phyloP scores from a whole-genome alignment of 108 stramenopile genomes.

The Fistulifera solaris region DNA sequence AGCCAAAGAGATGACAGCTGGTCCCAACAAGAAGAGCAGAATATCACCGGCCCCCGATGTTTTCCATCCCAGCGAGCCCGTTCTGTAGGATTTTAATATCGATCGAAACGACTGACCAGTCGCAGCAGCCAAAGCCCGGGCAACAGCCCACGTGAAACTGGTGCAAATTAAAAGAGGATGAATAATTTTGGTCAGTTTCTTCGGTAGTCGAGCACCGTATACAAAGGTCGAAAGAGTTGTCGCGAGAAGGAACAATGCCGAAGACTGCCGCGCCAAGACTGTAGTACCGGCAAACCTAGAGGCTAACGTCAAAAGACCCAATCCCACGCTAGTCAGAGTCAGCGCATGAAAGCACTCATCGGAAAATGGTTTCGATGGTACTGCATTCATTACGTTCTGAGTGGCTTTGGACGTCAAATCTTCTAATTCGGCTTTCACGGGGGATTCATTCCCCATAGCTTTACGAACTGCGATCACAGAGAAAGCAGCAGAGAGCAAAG shows the following conservation, averaged over 20 bases:
- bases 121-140: conserved; percentile 21
- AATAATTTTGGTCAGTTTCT: conserved; percentile 42
- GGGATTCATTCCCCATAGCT: no score
- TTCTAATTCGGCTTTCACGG: no score
- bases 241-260: conserved; percentile 38
- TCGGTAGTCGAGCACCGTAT: conserved; percentile 63
- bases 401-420: no score
- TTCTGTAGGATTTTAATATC: conserved; percentile 39
- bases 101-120: conserved; percentile 40
- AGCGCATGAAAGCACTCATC: conserved; percentile 22
- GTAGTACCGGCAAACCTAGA: background rate
- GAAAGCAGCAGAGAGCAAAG: conserved; percentile 55
- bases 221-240: conserved; percentile 58
- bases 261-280: background rate
- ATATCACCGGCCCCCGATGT: conserved; percentile 54
- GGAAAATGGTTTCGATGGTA: conserved; percentile 39
- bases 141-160: conserved; percentile 41
- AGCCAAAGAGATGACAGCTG: conserved; percentile 66
- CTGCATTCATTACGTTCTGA: background rate
- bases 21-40: conserved; percentile 61
- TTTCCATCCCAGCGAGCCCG: conserved; percentile 21
- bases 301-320: conserved; percentile 23
- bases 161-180: conserved; percentile 71
- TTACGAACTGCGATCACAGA: conserved; percentile 49
- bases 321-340: conserved; percentile 16